Evolutionary conservation across 495 filamentous ascomycete species (phyloP).

Genomic region (Viridothelium virens): DNA sequence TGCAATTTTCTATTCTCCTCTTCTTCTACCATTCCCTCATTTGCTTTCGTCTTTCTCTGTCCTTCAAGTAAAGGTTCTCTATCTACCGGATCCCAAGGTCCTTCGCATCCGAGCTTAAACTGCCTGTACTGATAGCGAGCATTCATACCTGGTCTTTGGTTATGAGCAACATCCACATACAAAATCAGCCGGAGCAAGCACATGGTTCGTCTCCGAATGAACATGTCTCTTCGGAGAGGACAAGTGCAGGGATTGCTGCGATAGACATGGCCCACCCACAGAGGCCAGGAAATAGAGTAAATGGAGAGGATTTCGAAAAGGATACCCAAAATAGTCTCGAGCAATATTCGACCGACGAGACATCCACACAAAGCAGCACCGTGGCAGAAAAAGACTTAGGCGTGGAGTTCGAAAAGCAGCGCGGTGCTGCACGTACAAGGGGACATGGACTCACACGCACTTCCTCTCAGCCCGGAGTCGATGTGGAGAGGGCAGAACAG

Average conservation of each 20-base stretch:
- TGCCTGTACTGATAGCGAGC: too few species aligned
- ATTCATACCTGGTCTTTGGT: background rate
- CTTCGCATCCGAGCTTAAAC: too few species aligned
- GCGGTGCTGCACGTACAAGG: background rate
- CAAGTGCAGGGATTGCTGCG: background rate
- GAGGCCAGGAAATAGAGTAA: background rate
- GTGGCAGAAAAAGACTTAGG: background rate
- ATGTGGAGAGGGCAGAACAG: conserved; percentile 64
- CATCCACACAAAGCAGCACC: background rate
- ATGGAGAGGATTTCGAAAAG: background rate
- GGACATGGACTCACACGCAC: conserved; percentile 2
- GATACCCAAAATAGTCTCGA: background rate
- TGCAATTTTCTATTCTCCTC: too few species aligned
- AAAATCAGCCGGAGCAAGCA: background rate
- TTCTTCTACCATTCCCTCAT: too few species aligned
- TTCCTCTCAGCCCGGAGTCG: conserved; percentile 43
- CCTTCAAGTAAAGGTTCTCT: too few species aligned
- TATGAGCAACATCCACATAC: background rate
- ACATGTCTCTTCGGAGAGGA: background rate
- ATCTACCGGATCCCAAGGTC: too few species aligned
- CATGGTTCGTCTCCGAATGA: conserved; percentile 5
- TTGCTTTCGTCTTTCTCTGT: too few species aligned
- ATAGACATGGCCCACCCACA: background rate
- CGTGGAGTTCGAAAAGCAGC: background rate
- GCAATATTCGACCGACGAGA: background rate